phyloP scores from a whole-genome alignment of 2,329 filamentous ascomycete genomes.

The Leptographium flavum region DNA sequence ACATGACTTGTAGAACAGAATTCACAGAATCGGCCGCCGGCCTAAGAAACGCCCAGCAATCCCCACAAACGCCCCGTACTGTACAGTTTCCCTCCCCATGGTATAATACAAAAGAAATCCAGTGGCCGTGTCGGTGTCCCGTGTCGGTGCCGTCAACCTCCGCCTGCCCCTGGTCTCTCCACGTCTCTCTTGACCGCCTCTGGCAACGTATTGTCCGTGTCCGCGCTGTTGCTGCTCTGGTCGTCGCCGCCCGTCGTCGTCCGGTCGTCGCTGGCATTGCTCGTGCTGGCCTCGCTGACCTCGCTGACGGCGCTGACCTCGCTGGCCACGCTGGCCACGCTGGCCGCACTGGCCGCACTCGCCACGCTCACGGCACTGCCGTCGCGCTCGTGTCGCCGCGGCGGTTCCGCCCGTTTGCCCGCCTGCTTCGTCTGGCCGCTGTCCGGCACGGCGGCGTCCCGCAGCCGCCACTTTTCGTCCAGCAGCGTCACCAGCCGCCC shows the following conservation, averaged over 20 bases:
- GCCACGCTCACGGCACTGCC: background rate
- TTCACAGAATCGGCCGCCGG: no score
- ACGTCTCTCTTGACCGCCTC: conserved; percentile 1
- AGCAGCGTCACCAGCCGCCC: conserved; percentile 48
- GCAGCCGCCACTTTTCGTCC: conserved; percentile 56
- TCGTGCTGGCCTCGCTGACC: background rate
- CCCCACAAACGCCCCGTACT: no score
- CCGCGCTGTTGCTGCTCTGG: conserved; percentile 7
- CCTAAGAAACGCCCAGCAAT: no score
- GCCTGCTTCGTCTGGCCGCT: background rate
- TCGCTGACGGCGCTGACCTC: background rate
- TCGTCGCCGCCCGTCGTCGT: conserved; percentile 2
- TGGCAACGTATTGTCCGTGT: conserved; percentile 8
- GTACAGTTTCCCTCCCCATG: no score
- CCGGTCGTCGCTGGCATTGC: background rate
- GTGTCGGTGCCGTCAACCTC: background rate
- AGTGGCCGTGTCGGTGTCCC: no score
- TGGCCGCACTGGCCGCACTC: background rate
- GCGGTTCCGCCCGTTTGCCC: background rate
- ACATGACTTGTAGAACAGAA: no score
- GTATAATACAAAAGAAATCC: no score
- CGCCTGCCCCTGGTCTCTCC: background rate
- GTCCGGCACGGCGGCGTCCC: conserved; percentile 54
- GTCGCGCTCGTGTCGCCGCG: background rate
- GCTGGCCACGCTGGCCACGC: background rate